Conservation (phyloP, 2,329 filamentous ascomycete species). For the Botrytis paeoniae region DNA sequence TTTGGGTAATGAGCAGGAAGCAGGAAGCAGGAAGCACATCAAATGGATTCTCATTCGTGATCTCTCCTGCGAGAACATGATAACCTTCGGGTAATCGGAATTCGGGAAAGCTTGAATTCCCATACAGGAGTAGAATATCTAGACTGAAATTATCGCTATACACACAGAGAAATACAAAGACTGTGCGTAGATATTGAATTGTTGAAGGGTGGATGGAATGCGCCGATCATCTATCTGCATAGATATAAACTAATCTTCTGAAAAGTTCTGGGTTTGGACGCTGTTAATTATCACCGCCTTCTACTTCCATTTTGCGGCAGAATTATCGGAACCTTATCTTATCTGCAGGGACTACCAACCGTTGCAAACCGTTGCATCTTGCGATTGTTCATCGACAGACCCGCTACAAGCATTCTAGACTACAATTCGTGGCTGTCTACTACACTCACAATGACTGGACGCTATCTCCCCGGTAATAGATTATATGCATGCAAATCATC, state of each 20-base stretch:
- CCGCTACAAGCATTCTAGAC: neutral
- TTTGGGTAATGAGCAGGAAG: neutral
- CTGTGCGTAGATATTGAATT: neutral
- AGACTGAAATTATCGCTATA: neutral
- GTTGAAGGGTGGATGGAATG: neutral
- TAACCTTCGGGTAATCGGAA: neutral
- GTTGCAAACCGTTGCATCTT: neutral
- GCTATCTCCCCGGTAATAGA: no score
- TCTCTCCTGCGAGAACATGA: neutral
- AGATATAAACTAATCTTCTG: neutral
- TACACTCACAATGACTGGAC: neutral
- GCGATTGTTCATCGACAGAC: neutral
- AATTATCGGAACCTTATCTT: neutral
- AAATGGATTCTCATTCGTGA: neutral
- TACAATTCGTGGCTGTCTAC: neutral
- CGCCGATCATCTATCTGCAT: neutral
- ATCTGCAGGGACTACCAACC: neutral
- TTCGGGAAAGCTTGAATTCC: neutral
- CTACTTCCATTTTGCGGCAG: neutral
- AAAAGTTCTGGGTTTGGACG: neutral
- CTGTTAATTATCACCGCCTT: neutral
- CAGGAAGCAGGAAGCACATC: neutral
- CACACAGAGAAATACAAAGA: neutral
- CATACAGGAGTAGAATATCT: neutral
- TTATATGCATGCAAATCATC: neutral